These are phyloP conservation scores for Nannizziopsis barbatae DNA, from an alignment of 2,329 filamentous ascomycete genomes.

Conservation along the genomic window DNA sequence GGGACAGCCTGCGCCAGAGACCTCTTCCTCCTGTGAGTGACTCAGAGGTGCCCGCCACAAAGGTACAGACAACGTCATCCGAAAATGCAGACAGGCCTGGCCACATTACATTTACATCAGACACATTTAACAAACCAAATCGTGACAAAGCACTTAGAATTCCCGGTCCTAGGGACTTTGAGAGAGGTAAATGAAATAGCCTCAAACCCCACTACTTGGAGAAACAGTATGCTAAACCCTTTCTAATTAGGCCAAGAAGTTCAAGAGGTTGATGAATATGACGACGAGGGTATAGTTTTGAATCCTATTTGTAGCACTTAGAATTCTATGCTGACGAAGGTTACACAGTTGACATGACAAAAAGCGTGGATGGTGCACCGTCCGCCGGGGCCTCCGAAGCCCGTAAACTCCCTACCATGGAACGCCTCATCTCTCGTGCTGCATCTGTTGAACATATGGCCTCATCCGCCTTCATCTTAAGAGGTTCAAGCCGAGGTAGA, in stretches of 20 bases:
- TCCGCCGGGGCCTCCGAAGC: conserved; percentile 1
- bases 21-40: not conserved
- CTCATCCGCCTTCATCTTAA: conserved; percentile 35
- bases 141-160: conserved; percentile 15
- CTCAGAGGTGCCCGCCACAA: not conserved
- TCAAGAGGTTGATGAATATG: conserved; percentile 19
- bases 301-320: not conserved
- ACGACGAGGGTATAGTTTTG: conserved; percentile 4
- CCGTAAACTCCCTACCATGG: conserved; percentile 9
- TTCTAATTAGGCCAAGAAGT: conserved; percentile 19
- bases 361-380: conserved; percentile 9
- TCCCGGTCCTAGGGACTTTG: conserved; percentile 17
- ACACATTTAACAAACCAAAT: conserved; percentile 14
- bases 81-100: conserved; percentile 7
- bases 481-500: conserved; percentile 14
- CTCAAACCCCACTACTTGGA: no score
- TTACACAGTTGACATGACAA: conserved; percentile 8
- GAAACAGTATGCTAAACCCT: conserved; percentile 3
- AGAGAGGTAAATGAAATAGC: conserved; percentile 7
- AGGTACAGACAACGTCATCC: conserved; percentile 1
- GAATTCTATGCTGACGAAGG: not conserved
- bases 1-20: conserved; percentile 6
- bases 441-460: conserved; percentile 30
- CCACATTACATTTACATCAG: conserved; percentile 15
- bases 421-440: conserved; percentile 21